A percentile compares a stretch with the other conserved stretches of the same genome.
phyloP scores from a whole-genome alignment of 192 early-diverging fungal genomes.

The Rhizoclosmatium globosum region DNA sequence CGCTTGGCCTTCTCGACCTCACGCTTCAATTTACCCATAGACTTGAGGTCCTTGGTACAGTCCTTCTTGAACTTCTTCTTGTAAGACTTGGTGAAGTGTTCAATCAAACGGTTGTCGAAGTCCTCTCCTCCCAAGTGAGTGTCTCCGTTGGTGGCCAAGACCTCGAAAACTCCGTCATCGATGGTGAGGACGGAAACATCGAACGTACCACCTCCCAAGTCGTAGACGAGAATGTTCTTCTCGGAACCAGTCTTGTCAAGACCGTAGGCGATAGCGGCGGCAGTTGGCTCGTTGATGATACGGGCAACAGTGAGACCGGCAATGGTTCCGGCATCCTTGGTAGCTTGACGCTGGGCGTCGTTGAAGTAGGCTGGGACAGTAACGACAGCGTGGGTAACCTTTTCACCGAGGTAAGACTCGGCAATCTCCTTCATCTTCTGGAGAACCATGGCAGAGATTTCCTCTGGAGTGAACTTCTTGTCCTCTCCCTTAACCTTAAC shows the following conservation, averaged over 20 bases:
- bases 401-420: conserved; percentile 67
- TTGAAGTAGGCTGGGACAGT: conserved; percentile 99
- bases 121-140: conserved; percentile 98
- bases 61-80: conserved; percentile 92
- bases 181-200: conserved; percentile 98
- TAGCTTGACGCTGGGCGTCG: conserved; percentile 95
- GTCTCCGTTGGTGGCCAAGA: conserved; percentile 95
- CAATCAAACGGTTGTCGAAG: conserved; percentile 95
- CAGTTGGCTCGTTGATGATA: conserved; percentile 94
- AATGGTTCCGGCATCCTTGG: conserved; percentile 89
- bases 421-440: conserved; percentile 92
- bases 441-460: conserved; percentile 98
- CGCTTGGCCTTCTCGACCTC: conserved; percentile 98
- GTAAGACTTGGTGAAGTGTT: conserved; percentile 91
- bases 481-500: conserved; percentile 86
- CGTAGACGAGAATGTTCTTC: conserved; percentile 93
- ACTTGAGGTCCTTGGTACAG: conserved; percentile 82
- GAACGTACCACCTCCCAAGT: conserved; percentile 97
- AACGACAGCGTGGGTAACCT: conserved; percentile 87
- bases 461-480: conserved; percentile 91
- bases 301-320: conserved; percentile 84
- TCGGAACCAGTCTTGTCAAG: conserved; percentile 91
- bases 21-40: conserved; percentile 93
- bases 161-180: conserved; percentile 96
- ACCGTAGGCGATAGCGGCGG: conserved; percentile 96